Conservation (phyloP, 2,329 filamentous ascomycete genomes). For the Neophaeococcomyces aloes region DNA sequence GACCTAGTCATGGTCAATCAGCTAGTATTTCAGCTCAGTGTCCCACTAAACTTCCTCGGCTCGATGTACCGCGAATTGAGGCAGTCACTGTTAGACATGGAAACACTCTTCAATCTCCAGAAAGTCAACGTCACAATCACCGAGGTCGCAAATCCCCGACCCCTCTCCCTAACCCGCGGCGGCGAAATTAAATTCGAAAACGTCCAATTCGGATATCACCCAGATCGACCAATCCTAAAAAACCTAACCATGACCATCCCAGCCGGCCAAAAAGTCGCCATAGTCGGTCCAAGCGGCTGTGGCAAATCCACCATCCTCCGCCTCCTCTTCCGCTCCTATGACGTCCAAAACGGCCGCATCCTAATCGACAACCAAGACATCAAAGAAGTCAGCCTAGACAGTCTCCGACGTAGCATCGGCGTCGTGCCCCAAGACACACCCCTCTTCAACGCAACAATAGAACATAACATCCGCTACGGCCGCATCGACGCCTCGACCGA, state of each 20-base stretch:
- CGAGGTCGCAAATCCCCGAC: constrained; percentile 63
- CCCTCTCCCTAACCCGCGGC: constrained; percentile 60
- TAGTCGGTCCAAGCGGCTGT: constrained; percentile 90
- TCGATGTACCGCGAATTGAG: constrained; percentile 92
- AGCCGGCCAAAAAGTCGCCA: constrained; percentile 87
- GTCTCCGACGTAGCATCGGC: constrained; percentile 72
- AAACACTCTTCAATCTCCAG: constrained; percentile 92
- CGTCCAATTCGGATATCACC: constrained; percentile 84
- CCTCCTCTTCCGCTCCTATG: constrained; percentile 88
- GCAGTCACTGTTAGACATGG: constrained; percentile 94
- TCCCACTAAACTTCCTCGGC: constrained; percentile 95
- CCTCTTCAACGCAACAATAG: constrained; percentile 91
- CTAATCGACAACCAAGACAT: constrained; percentile 90
- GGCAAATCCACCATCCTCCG: constrained; percentile 90
- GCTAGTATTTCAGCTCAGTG: constrained; percentile 92
- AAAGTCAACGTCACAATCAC: constrained; percentile 86
- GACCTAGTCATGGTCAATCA: constrained; percentile 99
- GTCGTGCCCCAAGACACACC: constrained; percentile 97
- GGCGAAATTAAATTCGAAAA: constrained; percentile 93
- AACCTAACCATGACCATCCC: constrained; percentile 82
- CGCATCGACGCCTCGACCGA: constrained; percentile 64
- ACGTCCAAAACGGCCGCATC: constrained; percentile 74
- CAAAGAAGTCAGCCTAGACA: constrained; percentile 69
- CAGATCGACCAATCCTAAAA: constrained; percentile 74
- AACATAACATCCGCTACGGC: constrained; percentile 92